These are phyloP conservation scores for Populus tomentosa DNA, from an alignment of 441 rosid genomes.

Conservation along the genomic window DNA sequence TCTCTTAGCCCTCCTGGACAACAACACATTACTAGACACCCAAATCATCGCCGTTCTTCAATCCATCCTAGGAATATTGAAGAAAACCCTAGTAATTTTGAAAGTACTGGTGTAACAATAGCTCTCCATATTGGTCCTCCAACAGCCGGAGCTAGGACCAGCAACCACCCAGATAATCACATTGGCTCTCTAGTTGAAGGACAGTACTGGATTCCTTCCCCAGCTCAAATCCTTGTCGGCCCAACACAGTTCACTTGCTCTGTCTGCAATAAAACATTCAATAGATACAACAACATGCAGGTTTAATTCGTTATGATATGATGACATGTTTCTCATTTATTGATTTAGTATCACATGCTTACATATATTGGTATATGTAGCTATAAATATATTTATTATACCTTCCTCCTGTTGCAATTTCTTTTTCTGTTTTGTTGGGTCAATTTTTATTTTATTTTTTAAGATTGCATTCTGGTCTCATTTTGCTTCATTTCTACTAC, in stretches of 20 bases:
- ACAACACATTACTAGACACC: conserved; percentile 24
- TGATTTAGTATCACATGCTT: not conserved
- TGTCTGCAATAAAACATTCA: conserved; percentile 83
- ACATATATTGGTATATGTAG: too few relatives aligned
- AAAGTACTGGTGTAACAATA: conserved; percentile 49
- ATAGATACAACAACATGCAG: conserved; percentile 93
- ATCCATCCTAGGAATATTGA: conserved; percentile 9
- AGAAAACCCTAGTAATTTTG: conserved; percentile 12
- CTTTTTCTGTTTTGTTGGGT: not conserved
- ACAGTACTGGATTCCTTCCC: conserved; percentile 85
- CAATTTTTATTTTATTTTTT: not conserved
- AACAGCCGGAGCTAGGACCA: conserved; percentile 15
- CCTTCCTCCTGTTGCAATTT: not conserved
- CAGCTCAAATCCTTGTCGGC: conserved; percentile 80
- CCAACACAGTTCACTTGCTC: conserved; percentile 89
- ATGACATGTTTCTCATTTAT: not conserved
- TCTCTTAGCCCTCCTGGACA: conserved; percentile 78
- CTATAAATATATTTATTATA: not conserved
- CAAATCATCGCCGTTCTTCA: conserved; percentile 19
- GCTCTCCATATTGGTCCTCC: conserved; percentile 69
- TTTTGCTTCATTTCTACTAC: not conserved
- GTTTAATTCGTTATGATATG: conserved; percentile 19
- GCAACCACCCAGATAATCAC: conserved; percentile 26
- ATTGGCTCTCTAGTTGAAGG: conserved; percentile 35
- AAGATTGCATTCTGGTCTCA: not conserved